Percentiles rank a stretch among this genome's conserved stretches.
These are phyloP conservation scores for Tetrahymena thermophila DNA, from an alignment of 73 alveolate species.

Conservation along the genomic window DNA sequence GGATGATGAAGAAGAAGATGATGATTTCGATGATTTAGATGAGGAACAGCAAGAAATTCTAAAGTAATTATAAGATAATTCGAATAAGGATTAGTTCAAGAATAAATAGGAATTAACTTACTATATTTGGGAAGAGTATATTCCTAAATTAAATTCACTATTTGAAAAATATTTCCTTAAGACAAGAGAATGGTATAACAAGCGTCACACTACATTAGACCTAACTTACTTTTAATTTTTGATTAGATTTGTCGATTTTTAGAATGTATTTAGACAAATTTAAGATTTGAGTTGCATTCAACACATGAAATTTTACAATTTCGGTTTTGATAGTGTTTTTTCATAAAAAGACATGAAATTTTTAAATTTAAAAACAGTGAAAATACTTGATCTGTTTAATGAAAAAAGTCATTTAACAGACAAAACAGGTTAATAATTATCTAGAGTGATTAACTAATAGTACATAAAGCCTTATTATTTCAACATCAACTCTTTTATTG, in stretches of 20 bases:
- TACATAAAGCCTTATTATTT: neutral
- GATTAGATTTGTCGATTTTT: neutral
- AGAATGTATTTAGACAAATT: neutral
- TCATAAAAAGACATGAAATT: neutral
- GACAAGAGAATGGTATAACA: neutral
- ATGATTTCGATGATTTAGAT: neutral
- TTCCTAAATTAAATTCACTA: neutral
- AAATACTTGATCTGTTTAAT: neutral
- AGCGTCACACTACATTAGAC: neutral
- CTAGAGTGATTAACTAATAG: neutral
- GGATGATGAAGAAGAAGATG: neutral
- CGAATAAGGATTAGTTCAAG: neutral
- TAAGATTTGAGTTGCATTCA: neutral
- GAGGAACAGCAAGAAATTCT: neutral
- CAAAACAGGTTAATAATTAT: neutral
- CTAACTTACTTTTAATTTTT: neutral
- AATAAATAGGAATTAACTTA: neutral
- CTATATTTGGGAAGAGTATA: neutral
- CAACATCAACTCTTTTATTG: neutral
- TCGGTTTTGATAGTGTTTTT: neutral
- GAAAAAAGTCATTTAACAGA: neutral
- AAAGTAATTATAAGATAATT: neutral
- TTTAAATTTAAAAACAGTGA: neutral
- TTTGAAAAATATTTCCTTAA: neutral
- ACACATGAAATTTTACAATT: neutral